Base-by-base conservation (phyloP, 2,329 filamentous ascomycete genomes). In the Cladosporium velox region DNA sequence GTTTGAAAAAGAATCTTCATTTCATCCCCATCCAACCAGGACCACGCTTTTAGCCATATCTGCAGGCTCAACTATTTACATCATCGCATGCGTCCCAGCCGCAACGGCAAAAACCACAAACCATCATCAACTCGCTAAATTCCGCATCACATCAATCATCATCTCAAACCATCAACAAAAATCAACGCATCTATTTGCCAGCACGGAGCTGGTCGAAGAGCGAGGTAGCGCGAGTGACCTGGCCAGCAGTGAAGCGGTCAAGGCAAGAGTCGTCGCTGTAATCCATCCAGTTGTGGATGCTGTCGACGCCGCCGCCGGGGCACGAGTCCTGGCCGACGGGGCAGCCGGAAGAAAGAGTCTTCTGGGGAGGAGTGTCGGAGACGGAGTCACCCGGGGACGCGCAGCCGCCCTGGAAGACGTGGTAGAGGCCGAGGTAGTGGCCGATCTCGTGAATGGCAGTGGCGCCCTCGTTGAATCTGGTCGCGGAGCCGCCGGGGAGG, bases 261-360 rank as follows among this genome's bases (percentile, higher is more conserved):
- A 70, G 65, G 61, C 71, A 72, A n/a, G 58, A 52, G 64, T 72
- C 71, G 34, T 70, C 67, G n/a, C 64, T 67, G 58, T 71, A 81
- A 66, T 81, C 84, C 84, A 86, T 86, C 69, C 81, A 86, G 70
- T 86, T 84, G 65, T 83, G 80, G 59, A 86, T 81, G 8, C 81
- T 78, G 72, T 86, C 84, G 26, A 77, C n/a, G 0, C 81, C 81
- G 26, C 76, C 72, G 34, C 71, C 72, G 0, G 81, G 80, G 69
- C 84, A 86, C 8, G 78, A 82, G 68, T 82, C 77, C 72, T 84
- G 84, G 18, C 57, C 54, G 2, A 68, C 69, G 1, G 84, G 84
- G 72, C 84, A 86, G 1, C 82, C 82, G 64, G 79, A 78, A 12
- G 83, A 86, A 7, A 72, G 77, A 11, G 77, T 78, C 18, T 49